Evolutionary conservation across 2,329 filamentous ascomycete species (phyloP).

Genomic region (Emmonsiellopsis sp.): DNA sequence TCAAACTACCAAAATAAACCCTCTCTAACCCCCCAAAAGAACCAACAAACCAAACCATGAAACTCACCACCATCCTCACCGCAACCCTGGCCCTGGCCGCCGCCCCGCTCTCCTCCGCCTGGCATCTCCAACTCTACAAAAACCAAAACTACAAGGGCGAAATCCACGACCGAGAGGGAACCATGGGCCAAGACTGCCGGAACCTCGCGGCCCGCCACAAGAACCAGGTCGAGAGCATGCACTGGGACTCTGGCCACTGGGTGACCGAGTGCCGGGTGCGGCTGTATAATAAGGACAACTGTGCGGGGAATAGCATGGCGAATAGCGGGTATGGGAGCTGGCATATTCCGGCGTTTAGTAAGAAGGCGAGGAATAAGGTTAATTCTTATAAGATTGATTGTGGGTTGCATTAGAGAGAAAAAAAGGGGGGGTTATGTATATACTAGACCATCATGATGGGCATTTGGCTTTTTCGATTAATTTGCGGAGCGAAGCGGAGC

Average conservation of each 20-base stretch:
- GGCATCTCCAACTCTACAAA: background rate
- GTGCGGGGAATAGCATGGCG: background rate
- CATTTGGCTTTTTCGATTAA: no score
- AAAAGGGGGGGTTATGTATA: no score
- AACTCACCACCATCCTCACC: background rate
- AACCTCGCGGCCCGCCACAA: background rate
- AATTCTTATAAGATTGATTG: background rate
- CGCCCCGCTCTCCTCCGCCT: background rate
- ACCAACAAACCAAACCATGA: background rate
- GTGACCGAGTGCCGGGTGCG: background rate
- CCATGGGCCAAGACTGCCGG: background rate
- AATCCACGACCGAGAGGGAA: background rate
- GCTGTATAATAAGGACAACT: background rate
- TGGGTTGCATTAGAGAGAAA: background rate
- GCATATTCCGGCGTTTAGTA: background rate
- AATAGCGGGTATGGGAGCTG: background rate
- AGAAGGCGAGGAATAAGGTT: background rate
- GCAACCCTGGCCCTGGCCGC: background rate
- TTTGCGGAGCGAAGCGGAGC: no score
- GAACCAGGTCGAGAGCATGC: background rate
- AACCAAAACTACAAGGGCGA: background rate
- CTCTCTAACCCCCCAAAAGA: background rate
- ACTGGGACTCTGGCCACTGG: background rate
- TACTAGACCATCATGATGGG: no score
- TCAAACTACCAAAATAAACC: background rate